Evolutionary conservation across 1,284 basidiomycete species (phyloP).

Genomic region (Termitomyces sp.): DNA sequence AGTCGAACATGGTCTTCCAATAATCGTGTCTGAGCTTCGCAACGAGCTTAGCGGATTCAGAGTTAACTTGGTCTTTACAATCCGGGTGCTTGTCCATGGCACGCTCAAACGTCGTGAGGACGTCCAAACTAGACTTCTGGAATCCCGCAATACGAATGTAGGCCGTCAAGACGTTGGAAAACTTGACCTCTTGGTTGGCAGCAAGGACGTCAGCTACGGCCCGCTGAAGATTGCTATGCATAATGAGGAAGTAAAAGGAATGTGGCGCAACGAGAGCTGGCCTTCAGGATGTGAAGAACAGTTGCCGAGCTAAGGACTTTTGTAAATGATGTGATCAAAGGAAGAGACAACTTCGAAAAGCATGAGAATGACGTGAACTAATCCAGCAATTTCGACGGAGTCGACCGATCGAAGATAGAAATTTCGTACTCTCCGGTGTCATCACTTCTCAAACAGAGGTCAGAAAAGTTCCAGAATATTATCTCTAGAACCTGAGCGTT

Average conservation of each 20-base stretch:
- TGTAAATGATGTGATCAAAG: conserved; percentile 10
- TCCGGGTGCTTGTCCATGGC: conserved; percentile 18
- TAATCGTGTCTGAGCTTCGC: conserved; percentile 15
- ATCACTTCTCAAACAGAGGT: background rate
- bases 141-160: conserved; percentile 17
- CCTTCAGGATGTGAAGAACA: background rate
- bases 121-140: conserved; percentile 9
- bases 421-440: background rate
- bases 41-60: conserved; percentile 12
- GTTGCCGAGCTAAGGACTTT: background rate
- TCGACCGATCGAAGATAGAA: background rate
- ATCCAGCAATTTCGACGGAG: background rate
- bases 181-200: conserved; percentile 15
- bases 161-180: conserved; percentile 15
- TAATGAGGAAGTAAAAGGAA: background rate
- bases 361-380: background rate
- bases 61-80: conserved; percentile 13
- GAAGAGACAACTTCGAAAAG: background rate
- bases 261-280: background rate
- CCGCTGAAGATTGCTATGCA: conserved; percentile 19
- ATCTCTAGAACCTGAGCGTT: background rate
- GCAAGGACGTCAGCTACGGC: conserved; percentile 19
- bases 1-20: conserved; percentile 14
- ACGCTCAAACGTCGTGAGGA: conserved; percentile 15
- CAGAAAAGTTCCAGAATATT: background rate